Evolutionary conservation across 176 grass and related monocot genomes (phyloP), one percentile per base, ranked within the genome.

Genomic region (Coix lacrymajobi): DNA sequence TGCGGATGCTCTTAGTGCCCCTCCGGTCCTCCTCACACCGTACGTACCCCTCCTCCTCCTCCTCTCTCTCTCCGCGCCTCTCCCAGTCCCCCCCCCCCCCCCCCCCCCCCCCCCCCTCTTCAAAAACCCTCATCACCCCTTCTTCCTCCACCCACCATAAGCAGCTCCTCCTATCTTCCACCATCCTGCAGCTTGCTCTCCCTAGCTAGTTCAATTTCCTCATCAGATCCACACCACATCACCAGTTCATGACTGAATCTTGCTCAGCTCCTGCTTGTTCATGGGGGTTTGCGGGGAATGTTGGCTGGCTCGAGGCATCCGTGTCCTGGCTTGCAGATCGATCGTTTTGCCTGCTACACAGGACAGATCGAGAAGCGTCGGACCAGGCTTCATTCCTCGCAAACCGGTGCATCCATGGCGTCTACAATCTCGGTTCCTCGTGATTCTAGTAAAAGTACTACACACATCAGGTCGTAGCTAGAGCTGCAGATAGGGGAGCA

Each of bases 331-430:
- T 56, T 34, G 32, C 56, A 40, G 30, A 38, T 52, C 37, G 7
- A n/a, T n/a, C 32, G 12, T 69, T 80, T 68, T 80, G 70, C 22
- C 20, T 58, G 66, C 44, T 32, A 19, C 48, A 17, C 54, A 22
- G 34, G 85, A 11, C 25, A 73, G 43, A 73, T 49, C 43, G 69
- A 48, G 69, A 90, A 69, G 92, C 87, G 60, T 97, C 94, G 92
- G 94, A 97, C 92, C 94, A 97, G 92, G 90, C 94, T 94, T 97
- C 92, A 94, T 97, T 90, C 94, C 94, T 92, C 83, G 58, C 89
- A 94, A 90, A 83, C 85, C 39, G 56, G 70, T n/a, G 20, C 19
- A 75, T 92, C 88, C 86, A 87, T 81, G 86, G 76, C 79, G 22
- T 33, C 71, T 62, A 12, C n/a, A n/a, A n/a, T 79, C 19, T 29